Evolutionary conservation across 805 yeast genomes (phyloP).

Genomic region (Metschnikowia noctiluminum): DNA sequence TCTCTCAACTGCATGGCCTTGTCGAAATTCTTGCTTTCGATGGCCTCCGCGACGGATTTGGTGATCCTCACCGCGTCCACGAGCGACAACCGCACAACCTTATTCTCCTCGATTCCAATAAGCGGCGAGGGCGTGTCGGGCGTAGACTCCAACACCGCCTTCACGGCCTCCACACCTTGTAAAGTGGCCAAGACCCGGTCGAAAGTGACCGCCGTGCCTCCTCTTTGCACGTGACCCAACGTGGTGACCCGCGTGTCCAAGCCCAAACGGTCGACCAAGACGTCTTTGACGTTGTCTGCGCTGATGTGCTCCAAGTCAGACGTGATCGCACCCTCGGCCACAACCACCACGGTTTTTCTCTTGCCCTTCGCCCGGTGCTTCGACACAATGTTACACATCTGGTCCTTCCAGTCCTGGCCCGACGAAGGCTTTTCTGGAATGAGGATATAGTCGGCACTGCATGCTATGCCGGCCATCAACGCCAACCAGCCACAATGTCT

Average conservation of each 20-base stretch:
- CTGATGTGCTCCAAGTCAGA: constrained; percentile 65
- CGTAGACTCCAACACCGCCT: constrained; percentile 64
- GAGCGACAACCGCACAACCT: constrained; percentile 62
- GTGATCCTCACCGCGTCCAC: constrained; percentile 73
- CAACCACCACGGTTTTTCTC: constrained; percentile 75
- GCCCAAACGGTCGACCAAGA: constrained; percentile 57
- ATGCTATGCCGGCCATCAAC: constrained; percentile 73
- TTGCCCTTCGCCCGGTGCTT: constrained; percentile 70
- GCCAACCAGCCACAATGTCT: constrained; percentile 90
- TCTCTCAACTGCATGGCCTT: constrained; percentile 71
- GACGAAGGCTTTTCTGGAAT: constrained; percentile 78
- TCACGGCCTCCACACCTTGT: constrained; percentile 81
- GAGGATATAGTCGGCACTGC: constrained; percentile 77
- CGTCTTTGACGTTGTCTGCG: constrained; percentile 61
- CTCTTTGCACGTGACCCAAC: constrained; percentile 79
- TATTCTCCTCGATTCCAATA: constrained; percentile 70
- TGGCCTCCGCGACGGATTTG: constrained; percentile 68
- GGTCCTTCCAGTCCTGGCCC: constrained; percentile 60
- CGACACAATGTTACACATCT: constrained; percentile 58
- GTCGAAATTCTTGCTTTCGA: constrained; percentile 60
- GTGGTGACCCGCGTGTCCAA: constrained; percentile 77
- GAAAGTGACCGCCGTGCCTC: constrained; percentile 76
- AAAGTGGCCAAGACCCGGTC: constrained; percentile 71
- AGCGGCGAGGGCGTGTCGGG: constrained; percentile 77
- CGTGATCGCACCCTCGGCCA: constrained; percentile 82